Base-by-base conservation (phyloP, 768 basidiomycete species). In the Pholiota microspora region DNA sequence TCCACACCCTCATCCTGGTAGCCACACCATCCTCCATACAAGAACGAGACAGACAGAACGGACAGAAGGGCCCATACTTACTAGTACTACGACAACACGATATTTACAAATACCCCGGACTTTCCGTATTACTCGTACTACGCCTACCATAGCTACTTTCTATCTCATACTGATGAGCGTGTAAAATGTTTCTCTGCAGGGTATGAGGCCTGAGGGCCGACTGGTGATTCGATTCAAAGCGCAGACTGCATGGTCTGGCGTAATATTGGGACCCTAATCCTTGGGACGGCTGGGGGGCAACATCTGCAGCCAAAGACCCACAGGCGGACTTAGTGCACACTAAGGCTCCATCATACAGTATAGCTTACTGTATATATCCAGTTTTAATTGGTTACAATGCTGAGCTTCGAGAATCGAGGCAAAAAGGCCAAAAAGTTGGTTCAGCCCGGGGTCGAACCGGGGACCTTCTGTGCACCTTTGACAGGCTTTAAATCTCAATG, bases 391-490 rank as follows among this genome's bases (percentile, higher is more conserved):
- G n/a, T n/a, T n/a, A n/a, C n/a, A n/a, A n/a, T n/a, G n/a, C n/a
- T n/a, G n/a, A n/a, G n/a, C n/a, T n/a, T n/a, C n/a, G n/a, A n/a
- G n/a, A n/a, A n/a, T n/a, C n/a, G n/a, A n/a, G n/a, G n/a, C n/a
- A n/a, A n/a, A n/a, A n/a, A n/a, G 13, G 18, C 4, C 44, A 61
- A 62, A 69, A 69, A 64, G 18, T 42, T 74, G 71, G 72, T 72
- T 71, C 70, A 73, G 68, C 67, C 72, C 72, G 70, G 71, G 71
- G 68, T 75, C 69, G 73, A 73, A 73, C 72, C 69, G 71, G 70
- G 65, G 70, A 74, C 72, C 73, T 71, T 73, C 72, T 74, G 73
- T 72, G 73, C 47, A 45, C 51, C 25, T 49, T 31, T 9, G 34
- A 61, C n/a, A n/a, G n/a, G n/a, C n/a, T n/a, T n/a, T n/a, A n/a